Evolutionary conservation across 2,329 filamentous ascomycete species (phyloP), one percentile per base, ranked within the genome.

Genomic region (Didymella pinodella): DNA sequence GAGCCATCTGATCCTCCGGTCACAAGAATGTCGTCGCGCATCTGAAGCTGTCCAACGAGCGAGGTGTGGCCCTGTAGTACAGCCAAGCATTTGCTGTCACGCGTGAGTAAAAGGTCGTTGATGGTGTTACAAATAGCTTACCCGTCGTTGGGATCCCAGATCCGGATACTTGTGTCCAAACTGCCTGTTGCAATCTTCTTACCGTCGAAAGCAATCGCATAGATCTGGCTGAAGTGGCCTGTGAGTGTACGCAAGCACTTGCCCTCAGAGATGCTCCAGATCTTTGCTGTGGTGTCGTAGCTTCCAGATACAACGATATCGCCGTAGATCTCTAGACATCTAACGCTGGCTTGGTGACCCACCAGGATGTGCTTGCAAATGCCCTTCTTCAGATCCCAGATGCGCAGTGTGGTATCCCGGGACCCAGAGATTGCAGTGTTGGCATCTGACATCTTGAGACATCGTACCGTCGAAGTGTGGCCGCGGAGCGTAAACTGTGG

Each of bases 171-270:
- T 3, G 95, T 99, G 78, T 99, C 95, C 62, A 99, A 82, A 77
- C 93, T 97, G 50, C 95, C 95, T 10, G 95, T 99, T 34, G 96
- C 94, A 57, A 99, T 93, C 64, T 93, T 87, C 67, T 89, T 89
- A 38, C 95, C 95, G 75, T 99, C 95, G 78, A 98, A 99, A 1
- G 95, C 95, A 74, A 99, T 96, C 20, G 95, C 95, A 75, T 99
- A 99, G 58, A 99, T 99, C 75, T 99, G 95, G 75, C 94, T 98
- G 79, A 97, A 99, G 78, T 99, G 95, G 0, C 95, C 95, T 44
- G 90, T 89, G 38, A 99, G 83, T 0, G 93, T 97, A 66, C 94
- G 89, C 54, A 98, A 81, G 76, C 95, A 99, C 63, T 92, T 88
- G 29, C 95, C 95, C 78, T 97, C 92, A 2, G 92, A 96, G 51